phyloP scores from a whole-genome alignment of 2,329 filamentous ascomycete species.

The Calonectria pseudoreteaudii region DNA sequence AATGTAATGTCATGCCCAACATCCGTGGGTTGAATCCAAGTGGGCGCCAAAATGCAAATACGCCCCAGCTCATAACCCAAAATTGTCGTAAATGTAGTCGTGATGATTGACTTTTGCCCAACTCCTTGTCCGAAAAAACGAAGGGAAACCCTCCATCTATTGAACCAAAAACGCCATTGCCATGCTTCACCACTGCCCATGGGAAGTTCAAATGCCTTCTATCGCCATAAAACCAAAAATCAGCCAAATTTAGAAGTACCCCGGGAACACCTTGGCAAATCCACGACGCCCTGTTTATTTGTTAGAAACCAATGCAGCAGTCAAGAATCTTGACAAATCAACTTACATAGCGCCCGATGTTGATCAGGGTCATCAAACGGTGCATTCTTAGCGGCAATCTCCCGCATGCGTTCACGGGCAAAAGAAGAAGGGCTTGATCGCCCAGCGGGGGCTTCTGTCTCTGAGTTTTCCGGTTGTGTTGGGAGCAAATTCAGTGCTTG shows the following conservation, averaged over 20 bases:
- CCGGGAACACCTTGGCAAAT: constrained; percentile 58
- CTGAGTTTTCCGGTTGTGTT: constrained; percentile 52
- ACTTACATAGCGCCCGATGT: constrained; percentile 55
- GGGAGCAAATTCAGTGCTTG: constrained; percentile 49
- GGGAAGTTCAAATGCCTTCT: constrained; percentile 28
- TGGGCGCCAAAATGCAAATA: constrained; percentile 8
- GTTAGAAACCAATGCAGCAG: constrained; percentile 27
- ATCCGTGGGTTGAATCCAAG: neutral
- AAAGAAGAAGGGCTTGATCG: constrained; percentile 58
- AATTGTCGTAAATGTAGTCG: constrained; percentile 21
- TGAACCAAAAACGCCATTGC: constrained; percentile 45
- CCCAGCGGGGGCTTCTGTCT: constrained; percentile 45
- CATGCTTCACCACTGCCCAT: constrained; percentile 40
- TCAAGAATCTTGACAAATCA: neutral
- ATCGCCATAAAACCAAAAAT: constrained; percentile 24
- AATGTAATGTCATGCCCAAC: neutral
- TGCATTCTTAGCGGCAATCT: constrained; percentile 56
- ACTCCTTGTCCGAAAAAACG: constrained; percentile 25
- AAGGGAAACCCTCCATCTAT: constrained; percentile 18
- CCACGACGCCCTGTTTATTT: constrained; percentile 53
- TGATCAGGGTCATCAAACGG: constrained; percentile 58
- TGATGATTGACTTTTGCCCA: constrained; percentile 16
- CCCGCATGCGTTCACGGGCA: constrained; percentile 57
- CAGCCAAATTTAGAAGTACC: constrained; percentile 43
- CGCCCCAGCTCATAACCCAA: constrained; percentile 14